Percentiles rank a stretch among this genome's conserved stretches.
Evolutionary conservation across 2,329 filamentous ascomycete genomes (phyloP).

Genomic region (Aspergillus sp.): DNA sequence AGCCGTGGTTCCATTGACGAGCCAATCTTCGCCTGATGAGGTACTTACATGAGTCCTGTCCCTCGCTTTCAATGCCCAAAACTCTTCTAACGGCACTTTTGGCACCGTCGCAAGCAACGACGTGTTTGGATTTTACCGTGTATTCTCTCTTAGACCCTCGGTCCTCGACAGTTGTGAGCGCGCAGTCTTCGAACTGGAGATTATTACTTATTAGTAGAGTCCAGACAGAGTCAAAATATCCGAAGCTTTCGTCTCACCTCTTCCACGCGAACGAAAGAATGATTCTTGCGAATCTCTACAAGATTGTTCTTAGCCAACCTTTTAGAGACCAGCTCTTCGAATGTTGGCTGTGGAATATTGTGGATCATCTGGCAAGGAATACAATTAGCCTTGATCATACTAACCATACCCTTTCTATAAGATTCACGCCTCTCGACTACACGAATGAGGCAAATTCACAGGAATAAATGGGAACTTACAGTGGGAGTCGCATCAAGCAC

Average conservation of each 20-base stretch:
- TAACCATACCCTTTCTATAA: too few species aligned
- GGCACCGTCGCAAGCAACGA: conserved; percentile 33
- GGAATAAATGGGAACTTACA: conserved; percentile 7
- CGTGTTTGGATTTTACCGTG: conserved; percentile 22
- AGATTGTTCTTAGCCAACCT: conserved; percentile 12
- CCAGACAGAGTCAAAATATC: too few species aligned
- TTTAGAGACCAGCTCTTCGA: conserved; percentile 30
- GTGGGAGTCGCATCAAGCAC: conserved; percentile 31
- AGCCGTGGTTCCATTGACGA: too few species aligned
- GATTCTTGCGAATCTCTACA: conserved; percentile 13
- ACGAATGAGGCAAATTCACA: too few species aligned
- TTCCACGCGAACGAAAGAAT: conserved; percentile 26
- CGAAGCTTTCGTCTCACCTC: conserved; percentile 14
- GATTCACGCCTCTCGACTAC: too few species aligned
- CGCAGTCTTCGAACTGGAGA: conserved; percentile 13
- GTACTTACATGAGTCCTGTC: conserved; percentile 35
- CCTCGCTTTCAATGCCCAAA: conserved; percentile 33
- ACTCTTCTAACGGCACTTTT: conserved; percentile 22
- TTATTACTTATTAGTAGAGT: background rate
- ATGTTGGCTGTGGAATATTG: conserved; percentile 36
- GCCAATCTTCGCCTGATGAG: background rate
- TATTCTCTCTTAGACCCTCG: conserved; percentile 15
- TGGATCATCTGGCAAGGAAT: conserved; percentile 30
- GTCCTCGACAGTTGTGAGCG: conserved; percentile 25
- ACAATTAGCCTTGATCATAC: too few species aligned